phyloP scores from a whole-genome alignment of 495 filamentous ascomycete species.

The Neurospora sp. region DNA sequence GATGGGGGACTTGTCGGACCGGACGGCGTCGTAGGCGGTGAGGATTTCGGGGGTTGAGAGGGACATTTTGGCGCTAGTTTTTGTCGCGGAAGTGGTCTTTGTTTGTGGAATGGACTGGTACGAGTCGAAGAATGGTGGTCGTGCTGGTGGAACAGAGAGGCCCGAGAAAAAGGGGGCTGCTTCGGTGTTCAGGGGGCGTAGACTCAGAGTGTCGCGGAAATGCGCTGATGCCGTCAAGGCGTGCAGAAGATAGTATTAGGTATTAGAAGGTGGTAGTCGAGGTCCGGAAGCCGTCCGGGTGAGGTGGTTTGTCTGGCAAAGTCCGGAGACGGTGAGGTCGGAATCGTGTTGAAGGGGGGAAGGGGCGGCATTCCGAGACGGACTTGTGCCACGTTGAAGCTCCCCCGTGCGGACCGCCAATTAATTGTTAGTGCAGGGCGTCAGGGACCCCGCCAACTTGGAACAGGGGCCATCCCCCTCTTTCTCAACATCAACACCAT shows the following conservation, averaged over 20 bases:
- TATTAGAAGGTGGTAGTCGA: not conserved
- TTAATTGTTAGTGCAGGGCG: not conserved
- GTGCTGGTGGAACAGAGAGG: too few species aligned
- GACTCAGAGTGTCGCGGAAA: not conserved
- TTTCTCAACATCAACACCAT: not conserved
- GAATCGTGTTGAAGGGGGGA: not conserved
- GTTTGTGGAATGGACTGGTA: not conserved
- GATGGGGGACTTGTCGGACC: constrained; percentile 44
- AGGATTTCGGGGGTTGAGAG: constrained; percentile 29
- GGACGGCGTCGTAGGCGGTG: constrained; percentile 39
- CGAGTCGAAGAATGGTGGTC: too few species aligned
- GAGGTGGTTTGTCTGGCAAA: not conserved
- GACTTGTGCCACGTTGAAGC: not conserved
- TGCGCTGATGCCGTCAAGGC: not conserved
- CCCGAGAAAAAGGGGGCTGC: not conserved
- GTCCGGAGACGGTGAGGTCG: not conserved
- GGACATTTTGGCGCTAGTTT: not conserved
- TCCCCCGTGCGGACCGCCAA: not conserved
- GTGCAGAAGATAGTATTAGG: not conserved
- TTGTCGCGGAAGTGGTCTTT: not conserved
- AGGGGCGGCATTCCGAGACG: not conserved
- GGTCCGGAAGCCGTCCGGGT: not conserved
- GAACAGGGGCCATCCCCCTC: not conserved
- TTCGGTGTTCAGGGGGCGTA: too few species aligned
- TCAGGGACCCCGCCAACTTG: not conserved